Conservation (phyloP, 2,329 filamentous ascomycete species). For the Periconia sp. region DNA sequence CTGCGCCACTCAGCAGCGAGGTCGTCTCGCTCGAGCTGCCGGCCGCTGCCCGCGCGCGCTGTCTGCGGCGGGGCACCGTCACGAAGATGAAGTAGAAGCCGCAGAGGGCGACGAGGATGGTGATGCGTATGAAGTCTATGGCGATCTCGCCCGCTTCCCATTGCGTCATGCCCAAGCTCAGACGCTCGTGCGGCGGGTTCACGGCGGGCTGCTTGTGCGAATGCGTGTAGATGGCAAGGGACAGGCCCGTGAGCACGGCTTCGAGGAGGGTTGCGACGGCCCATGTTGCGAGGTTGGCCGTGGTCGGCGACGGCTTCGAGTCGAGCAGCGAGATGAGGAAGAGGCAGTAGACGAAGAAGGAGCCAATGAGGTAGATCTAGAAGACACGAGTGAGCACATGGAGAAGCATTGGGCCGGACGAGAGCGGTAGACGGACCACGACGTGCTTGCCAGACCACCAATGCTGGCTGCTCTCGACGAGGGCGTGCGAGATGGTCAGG, state of each 20-base stretch:
- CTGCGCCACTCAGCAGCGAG: slow-evolving; percentile 63
- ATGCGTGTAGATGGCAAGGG: slow-evolving; percentile 70
- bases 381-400: slow-evolving; percentile 11
- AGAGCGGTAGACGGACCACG: slow-evolving; percentile 64
- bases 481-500: slow-evolving; percentile 75
- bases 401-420: slow-evolving; percentile 16
- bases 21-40: slow-evolving; percentile 62
- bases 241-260: slow-evolving; percentile 71
- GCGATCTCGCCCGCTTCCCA: slow-evolving; percentile 72
- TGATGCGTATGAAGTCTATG: slow-evolving; percentile 71
- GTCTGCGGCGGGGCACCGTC: slow-evolving; percentile 42
- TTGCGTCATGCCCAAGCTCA: slow-evolving; percentile 51
- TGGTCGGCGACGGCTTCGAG: slow-evolving; percentile 78
- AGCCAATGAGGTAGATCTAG: slow-evolving; percentile 85
- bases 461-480: slow-evolving; percentile 66
- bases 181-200: slow-evolving; percentile 16
- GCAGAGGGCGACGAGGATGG: slow-evolving; percentile 66
- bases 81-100: slow-evolving; percentile 65
- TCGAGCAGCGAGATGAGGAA: slow-evolving; percentile 87
- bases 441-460: slow-evolving; percentile 86
- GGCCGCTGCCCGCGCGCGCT: slow-evolving; percentile 25
- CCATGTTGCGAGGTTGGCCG: slow-evolving; percentile 84
- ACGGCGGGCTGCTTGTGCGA: slow-evolving; percentile 69
- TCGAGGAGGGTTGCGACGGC: slow-evolving; percentile 74
- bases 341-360: slow-evolving; percentile 86